These are phyloP conservation scores for Moesziomyces globuligerus DNA, from an alignment of 1,284 basidiomycete species.

Conservation along the genomic window DNA sequence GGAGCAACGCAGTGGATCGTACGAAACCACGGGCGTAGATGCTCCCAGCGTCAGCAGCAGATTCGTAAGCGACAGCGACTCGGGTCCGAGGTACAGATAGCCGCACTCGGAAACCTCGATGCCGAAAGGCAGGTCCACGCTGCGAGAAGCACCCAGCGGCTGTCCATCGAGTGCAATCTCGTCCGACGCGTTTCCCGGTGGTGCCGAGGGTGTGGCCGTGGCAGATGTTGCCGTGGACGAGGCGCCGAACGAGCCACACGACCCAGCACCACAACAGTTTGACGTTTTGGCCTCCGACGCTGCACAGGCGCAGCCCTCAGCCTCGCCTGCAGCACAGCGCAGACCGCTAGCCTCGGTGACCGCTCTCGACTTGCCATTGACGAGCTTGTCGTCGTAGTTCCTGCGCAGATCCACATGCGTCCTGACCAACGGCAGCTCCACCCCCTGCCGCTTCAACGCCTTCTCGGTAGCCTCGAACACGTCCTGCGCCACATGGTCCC, in stretches of 20 bases:
- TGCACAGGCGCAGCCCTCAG: neutral
- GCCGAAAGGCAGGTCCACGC: constrained; percentile 19
- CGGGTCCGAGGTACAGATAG: constrained; percentile 84
- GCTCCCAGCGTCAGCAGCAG: constrained; percentile 71
- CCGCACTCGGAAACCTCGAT: constrained; percentile 36
- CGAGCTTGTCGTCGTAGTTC: constrained; percentile 50
- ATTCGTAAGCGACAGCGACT: constrained; percentile 84
- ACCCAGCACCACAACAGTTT: constrained; percentile 12
- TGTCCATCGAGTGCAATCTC: constrained; percentile 53
- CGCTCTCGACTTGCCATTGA: constrained; percentile 15
- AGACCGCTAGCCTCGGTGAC: neutral
- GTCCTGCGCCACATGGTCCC: constrained; percentile 70
- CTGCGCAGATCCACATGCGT: constrained; percentile 52
- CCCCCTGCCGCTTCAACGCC: constrained; percentile 20
- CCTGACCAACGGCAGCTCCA: constrained; percentile 36
- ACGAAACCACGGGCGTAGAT: constrained; percentile 73
- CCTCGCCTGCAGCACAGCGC: constrained; percentile 3
- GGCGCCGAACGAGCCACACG: constrained; percentile 2
- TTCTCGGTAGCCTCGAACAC: constrained; percentile 69
- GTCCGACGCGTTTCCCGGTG: constrained; percentile 21
- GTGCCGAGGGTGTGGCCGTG: constrained; percentile 32
- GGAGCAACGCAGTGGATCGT: constrained; percentile 74
- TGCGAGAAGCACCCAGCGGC: constrained; percentile 46
- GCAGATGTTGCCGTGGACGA: constrained; percentile 7
- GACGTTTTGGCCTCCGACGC: constrained; percentile 1